Conservation (phyloP, 768 basidiomycete species). For the Postia placenta region DNA sequence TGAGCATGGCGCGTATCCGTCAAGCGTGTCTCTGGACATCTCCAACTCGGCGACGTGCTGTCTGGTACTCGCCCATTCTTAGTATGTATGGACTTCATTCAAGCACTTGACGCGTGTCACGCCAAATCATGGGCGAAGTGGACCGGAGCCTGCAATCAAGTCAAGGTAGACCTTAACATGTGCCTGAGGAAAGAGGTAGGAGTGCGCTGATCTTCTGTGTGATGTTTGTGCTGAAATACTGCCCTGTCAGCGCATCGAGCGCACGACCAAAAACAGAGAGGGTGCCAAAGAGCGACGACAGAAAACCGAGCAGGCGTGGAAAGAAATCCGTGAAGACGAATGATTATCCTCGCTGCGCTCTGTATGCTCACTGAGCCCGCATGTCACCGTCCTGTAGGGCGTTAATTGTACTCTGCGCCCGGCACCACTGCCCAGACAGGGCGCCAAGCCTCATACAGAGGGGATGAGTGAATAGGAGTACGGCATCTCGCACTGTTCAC, state of each 20-base stretch:
- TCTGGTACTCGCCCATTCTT: constrained; percentile 6
- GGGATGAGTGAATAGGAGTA: no score
- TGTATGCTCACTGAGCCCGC: no score
- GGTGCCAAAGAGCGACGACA: constrained; percentile 48
- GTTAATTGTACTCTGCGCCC: no score
- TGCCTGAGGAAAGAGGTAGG: constrained; percentile 69
- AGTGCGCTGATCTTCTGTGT: no score
- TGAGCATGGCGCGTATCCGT: constrained; percentile 13
- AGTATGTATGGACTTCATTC: constrained; percentile 75
- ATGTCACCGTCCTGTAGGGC: no score
- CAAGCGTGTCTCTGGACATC: constrained; percentile 10
- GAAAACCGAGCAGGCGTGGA: constrained; percentile 50
- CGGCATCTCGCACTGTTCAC: no score
- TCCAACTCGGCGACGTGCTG: constrained; percentile 6
- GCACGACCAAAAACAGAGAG: constrained; percentile 55
- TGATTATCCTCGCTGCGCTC: no score
- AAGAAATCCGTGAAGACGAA: constrained; percentile 49
- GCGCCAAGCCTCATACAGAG: no score
- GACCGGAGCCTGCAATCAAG: constrained; percentile 63
- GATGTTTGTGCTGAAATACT: no score
- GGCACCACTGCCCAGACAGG: no score
- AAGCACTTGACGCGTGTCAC: constrained; percentile 72
- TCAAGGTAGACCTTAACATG: constrained; percentile 60
- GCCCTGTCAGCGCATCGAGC: constrained; percentile 44
- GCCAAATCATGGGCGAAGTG: constrained; percentile 54